Evolutionary conservation across 805 yeast genomes (phyloP), one percentile per base, ranked within the genome.

Genomic region (Yamadazyma sp.): DNA sequence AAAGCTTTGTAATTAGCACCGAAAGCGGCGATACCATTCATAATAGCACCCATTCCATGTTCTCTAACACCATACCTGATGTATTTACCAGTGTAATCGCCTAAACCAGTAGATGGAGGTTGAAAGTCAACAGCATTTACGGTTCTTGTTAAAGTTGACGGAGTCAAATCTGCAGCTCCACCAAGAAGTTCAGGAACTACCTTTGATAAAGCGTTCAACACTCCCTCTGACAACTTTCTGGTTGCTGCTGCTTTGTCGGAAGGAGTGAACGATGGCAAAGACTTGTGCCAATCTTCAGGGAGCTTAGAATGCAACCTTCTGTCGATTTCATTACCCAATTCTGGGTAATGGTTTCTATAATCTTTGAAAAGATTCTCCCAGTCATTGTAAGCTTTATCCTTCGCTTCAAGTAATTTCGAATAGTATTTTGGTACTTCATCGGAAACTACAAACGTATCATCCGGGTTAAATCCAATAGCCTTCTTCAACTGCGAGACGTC

Each of bases 91-190:
- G 80, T 48, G 75, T 83, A 90, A 59, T 80, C 80, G 67, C 98
- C 98, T 51, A 87, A 71, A 32, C 80, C 80, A 43, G 88, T 69
- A 40, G 78, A 58, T 39, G 88, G 86, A 39, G 93, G 86, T 78
- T 93, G 96, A 90, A 90, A 91, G 68, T 90, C 96, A 50, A 77
- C 78, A 45, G 95, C 87, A 47, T 71, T 82, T 55, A 76, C 63
- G 75, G 91, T 79, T 76, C 93, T 81, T 59, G 98, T 90, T 73
- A 88, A 77, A 79, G 91, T 93, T 40, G 98, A 91, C 52, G 95
- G 95, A 42, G 98, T 91, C 71, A 91, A 79, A 71, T 91, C 99
- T 42, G 99, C 99, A 50, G 98, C 90, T 59, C 99, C 99, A 71
- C 97, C 97, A 59, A 91, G 70, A 48, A 91, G 71, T 75, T 89